Percentiles rank a stretch among this genome's conserved stretches.
Evolutionary conservation across 1,139 yeast genomes (phyloP).

Genomic region (Insectozyma bohioensis): DNA sequence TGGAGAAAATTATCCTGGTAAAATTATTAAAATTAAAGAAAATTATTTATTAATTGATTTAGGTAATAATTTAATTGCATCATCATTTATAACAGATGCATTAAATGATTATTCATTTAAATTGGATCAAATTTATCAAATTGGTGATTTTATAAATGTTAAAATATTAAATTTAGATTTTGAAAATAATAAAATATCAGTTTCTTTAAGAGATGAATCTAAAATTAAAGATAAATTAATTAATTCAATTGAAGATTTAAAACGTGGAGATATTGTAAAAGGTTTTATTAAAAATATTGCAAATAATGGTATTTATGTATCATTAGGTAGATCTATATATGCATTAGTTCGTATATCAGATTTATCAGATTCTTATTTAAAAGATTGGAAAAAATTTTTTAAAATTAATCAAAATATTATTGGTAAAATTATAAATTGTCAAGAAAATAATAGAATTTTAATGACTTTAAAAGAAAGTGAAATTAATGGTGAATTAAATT

Average conservation of each 20-base stretch:
- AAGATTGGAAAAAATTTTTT: constrained; percentile 85
- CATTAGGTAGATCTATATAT: constrained; percentile 67
- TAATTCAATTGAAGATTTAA: constrained; percentile 52
- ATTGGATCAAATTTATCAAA: constrained; percentile 50
- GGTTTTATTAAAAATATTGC: constrained; percentile 79
- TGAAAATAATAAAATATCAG: constrained; percentile 58
- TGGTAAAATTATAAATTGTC: constrained; percentile 70
- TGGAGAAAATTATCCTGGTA: constrained; percentile 64
- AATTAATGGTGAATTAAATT: constrained; percentile 64
- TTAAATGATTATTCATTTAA: constrained; percentile 65
- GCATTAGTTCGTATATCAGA: constrained; percentile 84
- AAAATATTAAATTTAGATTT: constrained; percentile 57
- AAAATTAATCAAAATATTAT: constrained; percentile 69
- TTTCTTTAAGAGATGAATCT: constrained; percentile 57
- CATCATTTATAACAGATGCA: constrained; percentile 76
- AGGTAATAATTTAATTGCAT: constrained; percentile 61
- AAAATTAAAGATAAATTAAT: constrained; percentile 56
- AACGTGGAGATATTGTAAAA: constrained; percentile 68
- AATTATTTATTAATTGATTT: constrained; percentile 66
- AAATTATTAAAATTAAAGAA: constrained; percentile 61
- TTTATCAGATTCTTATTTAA: constrained; percentile 75
- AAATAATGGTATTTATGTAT: constrained; percentile 76
- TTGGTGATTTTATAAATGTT: constrained; percentile 62
- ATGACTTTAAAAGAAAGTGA: constrained; percentile 83
- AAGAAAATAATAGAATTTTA: constrained; percentile 63